phyloP scores from a whole-genome alignment of 805 yeast genomes.

The Hanseniaspora meyeri region DNA sequence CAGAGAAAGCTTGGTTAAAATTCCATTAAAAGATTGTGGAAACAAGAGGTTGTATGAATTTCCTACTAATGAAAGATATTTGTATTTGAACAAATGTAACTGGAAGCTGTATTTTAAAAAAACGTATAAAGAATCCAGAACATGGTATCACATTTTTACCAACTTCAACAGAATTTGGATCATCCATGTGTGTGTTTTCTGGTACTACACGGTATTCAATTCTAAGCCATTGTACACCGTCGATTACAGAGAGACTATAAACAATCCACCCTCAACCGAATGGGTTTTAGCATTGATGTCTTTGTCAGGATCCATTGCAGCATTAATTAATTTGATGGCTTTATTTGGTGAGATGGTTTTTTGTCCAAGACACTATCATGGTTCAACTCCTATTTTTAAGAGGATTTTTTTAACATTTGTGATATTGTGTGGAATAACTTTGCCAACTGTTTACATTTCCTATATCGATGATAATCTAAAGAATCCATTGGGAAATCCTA shows the following conservation, averaged over 20 bases:
- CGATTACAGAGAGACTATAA: constrained; percentile 67
- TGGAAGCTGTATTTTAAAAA: constrained; percentile 90
- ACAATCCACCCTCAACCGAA: constrained; percentile 77
- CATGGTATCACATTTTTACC: constrained; percentile 92
- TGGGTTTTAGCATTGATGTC: constrained; percentile 88
- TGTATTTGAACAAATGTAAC: constrained; percentile 77
- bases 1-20: constrained; percentile 94
- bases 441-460: constrained; percentile 42
- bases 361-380: constrained; percentile 63
- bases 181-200: constrained; percentile 74
- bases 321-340: constrained; percentile 68
- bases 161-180: constrained; percentile 98
- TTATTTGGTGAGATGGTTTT: constrained; percentile 58
- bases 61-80: constrained; percentile 79
- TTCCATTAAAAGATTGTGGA: constrained; percentile 80
- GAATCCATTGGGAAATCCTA: constrained; percentile 51
- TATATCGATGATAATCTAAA: constrained; percentile 21
- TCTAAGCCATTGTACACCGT: constrained; percentile 84
- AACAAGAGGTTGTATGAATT: constrained; percentile 67
- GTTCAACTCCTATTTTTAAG: constrained; percentile 46
- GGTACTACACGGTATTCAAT: constrained; percentile 91
- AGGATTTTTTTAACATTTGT: constrained; percentile 35
- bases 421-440: constrained; percentile 34
- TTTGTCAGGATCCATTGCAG: constrained; percentile 81
- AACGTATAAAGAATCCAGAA: constrained; percentile 88